phyloP scores from a whole-genome alignment of 2,329 filamentous ascomycete species.

The Fusarium palustre region DNA sequence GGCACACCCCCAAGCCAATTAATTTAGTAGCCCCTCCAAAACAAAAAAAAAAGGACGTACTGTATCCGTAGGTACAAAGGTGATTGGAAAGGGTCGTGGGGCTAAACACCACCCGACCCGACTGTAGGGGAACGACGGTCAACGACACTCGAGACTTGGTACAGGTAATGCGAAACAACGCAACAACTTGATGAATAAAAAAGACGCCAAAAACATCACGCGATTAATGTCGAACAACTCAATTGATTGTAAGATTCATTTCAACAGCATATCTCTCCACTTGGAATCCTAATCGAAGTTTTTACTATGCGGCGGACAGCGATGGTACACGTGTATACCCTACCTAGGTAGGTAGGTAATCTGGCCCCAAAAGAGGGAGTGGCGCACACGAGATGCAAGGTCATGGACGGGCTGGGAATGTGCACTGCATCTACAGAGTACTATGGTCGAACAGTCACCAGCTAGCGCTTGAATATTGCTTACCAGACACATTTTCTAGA shows the following conservation, averaged over 20 bases:
- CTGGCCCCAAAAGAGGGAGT: conserved; percentile 19
- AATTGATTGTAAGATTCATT: neutral
- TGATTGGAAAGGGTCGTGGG: conserved; percentile 39
- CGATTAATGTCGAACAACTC: neutral
- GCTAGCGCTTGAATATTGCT: neutral
- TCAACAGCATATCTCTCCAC: neutral
- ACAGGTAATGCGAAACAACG: neutral
- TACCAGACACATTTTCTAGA: neutral
- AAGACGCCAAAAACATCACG: neutral
- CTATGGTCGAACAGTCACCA: neutral
- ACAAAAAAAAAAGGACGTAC: conserved; percentile 28
- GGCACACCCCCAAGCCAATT: conserved; percentile 32
- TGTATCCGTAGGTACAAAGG: neutral
- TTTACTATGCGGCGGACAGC: neutral
- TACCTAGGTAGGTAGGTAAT: too few species aligned
- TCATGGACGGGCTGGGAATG: neutral
- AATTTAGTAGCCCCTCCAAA: conserved; percentile 30
- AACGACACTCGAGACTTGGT: conserved; percentile 30
- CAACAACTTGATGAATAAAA: neutral
- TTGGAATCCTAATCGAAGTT: neutral
- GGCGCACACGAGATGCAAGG: conserved; percentile 22
- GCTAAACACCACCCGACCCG: conserved; percentile 31
- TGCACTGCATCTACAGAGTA: conserved; percentile 1
- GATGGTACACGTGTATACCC: conserved; percentile 10
- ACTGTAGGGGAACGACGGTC: conserved; percentile 16